Evolutionary conservation across 2,329 filamentous ascomycete species (phyloP).

Genomic region (Raffaelea arxii): DNA sequence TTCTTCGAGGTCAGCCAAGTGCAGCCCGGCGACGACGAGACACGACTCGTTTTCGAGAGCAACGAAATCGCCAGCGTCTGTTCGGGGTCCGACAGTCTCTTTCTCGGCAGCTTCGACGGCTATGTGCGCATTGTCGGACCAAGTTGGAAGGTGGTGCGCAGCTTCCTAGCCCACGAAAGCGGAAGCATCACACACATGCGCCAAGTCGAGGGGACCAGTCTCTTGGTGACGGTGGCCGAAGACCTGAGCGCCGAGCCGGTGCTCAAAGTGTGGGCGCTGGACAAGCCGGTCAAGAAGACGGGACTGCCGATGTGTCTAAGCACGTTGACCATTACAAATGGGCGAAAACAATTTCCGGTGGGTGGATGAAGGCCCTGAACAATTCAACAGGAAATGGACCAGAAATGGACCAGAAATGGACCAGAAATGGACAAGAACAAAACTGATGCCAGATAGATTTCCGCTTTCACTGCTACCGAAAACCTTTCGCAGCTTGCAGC

Average conservation of each 20-base stretch:
- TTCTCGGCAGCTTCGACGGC: slow-evolving; percentile 79
- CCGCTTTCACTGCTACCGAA: slow-evolving; percentile 76
- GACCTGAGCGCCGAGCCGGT: slow-evolving; percentile 80
- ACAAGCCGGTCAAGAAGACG: slow-evolving; percentile 90
- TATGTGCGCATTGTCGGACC: slow-evolving; percentile 79
- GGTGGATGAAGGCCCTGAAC: slow-evolving; percentile 16
- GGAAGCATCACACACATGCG: slow-evolving; percentile 83
- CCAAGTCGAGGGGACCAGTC: slow-evolving; percentile 77
- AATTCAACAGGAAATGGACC: background rate
- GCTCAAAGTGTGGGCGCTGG: slow-evolving; percentile 94
- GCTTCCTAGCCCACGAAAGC: slow-evolving; percentile 76
- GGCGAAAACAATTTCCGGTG: slow-evolving; percentile 85
- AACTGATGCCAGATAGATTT: slow-evolving; percentile 47
- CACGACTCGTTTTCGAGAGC: slow-evolving; percentile 69
- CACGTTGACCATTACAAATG: slow-evolving; percentile 78
- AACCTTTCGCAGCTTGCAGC: slow-evolving; percentile 90
- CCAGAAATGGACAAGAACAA: background rate
- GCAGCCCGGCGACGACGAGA: slow-evolving; percentile 69
- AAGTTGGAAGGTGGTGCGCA: slow-evolving; percentile 75
- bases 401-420: background rate
- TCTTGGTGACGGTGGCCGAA: slow-evolving; percentile 80
- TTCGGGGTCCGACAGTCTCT: slow-evolving; percentile 80
- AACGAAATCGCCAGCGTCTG: slow-evolving; percentile 74
- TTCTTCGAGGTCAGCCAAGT: slow-evolving; percentile 95
- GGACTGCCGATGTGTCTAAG: slow-evolving; percentile 81